Evolutionary conservation across 1,284 basidiomycete species (phyloP), one percentile per base, ranked within the genome.

Genomic region (Austroboletus niveus): DNA sequence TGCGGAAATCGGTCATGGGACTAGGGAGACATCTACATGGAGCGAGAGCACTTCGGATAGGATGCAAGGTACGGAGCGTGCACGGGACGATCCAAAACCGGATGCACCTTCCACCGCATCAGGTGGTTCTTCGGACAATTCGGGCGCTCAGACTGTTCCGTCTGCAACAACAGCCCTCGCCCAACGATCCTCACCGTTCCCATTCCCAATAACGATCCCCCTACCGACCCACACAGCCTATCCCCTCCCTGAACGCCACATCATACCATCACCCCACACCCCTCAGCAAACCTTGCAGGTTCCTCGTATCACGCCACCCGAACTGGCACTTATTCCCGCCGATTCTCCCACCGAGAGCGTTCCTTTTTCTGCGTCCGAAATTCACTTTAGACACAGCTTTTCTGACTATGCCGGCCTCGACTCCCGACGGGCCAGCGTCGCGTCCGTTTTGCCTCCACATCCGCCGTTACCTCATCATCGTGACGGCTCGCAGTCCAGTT

Each of bases 341-440:
- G 55, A 41, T 34, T 85, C 85, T 10, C 85, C 84, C 20, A 82
- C 83, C 0, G 83, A 87, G 45, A 87, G 84, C 48, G 71, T 86
- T 48, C 84, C 85, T 1, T 72, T 82, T 58, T 82, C 85, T n/a
- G 76, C 85, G 36, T 84, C 83, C 2, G 85, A 87, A 39, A 75
- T 85, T 47, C 74, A 82, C 57, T 85, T 85, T 70, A 73, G 81
- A 45, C 75, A 80, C 54, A 77, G 74, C 53, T 69, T 68, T 47
- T 75, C 78, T 2, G 79, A 81, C 14, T 77, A 79, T 7, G 72
- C 77, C 1, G 65, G 61, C 30, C 40, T 60, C n/a, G 75, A 75
- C 24, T 74, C 73, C 24, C 68, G 65, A 36, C 68, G 72, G 14
- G 61, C 61, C 2, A 74, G 75, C 24, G 63, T 58, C 38, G 65